Conservation (phyloP, 805 yeast genomes). For the Dipodascus albidus region DNA sequence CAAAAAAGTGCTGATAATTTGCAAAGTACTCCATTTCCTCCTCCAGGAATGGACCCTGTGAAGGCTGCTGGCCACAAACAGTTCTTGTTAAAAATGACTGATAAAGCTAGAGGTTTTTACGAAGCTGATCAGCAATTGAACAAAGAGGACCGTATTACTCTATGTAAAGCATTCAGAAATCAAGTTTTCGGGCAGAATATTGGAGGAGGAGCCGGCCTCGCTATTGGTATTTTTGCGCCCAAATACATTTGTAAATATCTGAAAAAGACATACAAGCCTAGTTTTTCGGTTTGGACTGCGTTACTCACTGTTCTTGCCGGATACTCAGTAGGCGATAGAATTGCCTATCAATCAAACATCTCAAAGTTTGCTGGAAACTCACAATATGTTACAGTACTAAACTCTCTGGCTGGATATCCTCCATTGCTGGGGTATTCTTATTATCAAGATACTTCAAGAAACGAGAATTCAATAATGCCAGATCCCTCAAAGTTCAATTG, state of each 20-base stretch:
- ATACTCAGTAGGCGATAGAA: conserved; percentile 6
- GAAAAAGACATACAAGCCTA: not conserved
- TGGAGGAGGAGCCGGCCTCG: conserved; percentile 3
- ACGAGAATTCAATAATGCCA: conserved; percentile 10
- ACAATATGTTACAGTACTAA: conserved; percentile 7
- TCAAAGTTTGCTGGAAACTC: conserved; percentile 3
- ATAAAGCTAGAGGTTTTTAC: not conserved
- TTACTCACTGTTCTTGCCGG: conserved; percentile 7
- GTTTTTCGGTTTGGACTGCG: not conserved
- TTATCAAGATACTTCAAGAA: conserved; percentile 10
- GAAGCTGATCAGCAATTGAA: not conserved
- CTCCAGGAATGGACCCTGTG: not conserved
- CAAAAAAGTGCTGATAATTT: not conserved
- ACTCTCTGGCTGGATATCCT: conserved; percentile 10
- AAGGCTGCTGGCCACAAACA: not conserved
- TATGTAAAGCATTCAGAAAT: not conserved
- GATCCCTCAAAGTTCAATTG: conserved; percentile 15
- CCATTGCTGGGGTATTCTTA: conserved; percentile 15
- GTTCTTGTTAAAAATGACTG: not conserved
- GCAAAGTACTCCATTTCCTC: not conserved
- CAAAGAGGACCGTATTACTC: not conserved
- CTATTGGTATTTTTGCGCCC: conserved; percentile 1
- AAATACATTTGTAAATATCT: not conserved
- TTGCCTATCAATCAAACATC: conserved; percentile 6
- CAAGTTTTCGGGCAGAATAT: not conserved